Conservation (phyloP, 176 grass and related monocot species). For the Leersia perrieri region DNA sequence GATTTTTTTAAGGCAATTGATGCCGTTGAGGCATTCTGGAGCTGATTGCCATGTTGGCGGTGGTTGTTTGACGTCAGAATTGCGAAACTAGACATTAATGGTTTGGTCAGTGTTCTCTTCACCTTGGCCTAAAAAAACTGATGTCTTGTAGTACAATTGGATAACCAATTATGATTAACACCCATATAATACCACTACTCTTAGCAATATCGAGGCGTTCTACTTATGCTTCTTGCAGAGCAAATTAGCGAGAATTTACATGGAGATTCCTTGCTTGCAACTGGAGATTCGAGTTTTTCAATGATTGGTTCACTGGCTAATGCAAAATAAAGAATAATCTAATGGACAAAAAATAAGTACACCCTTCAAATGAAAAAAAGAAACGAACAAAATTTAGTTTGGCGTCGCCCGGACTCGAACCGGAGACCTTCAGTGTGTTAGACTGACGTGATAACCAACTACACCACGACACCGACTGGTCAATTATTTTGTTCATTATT, state of each 20-base stretch:
- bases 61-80: too few species aligned
- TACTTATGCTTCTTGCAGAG: too few species aligned
- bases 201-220: background rate
- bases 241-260: too few species aligned
- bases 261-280: too few species aligned
- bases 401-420: background rate
- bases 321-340: too few species aligned
- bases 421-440: slow-evolving; percentile 61
- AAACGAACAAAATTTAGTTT: too few species aligned
- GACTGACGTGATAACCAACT: slow-evolving; percentile 99
- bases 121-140: background rate
- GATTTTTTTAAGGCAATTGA: background rate
- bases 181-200: background rate
- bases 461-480: slow-evolving; percentile 99
- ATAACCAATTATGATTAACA: background rate
- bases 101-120: background rate
- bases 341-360: too few species aligned
- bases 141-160: background rate
- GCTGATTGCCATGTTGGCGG: background rate
- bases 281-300: too few species aligned
- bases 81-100: background rate
- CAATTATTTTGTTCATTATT: too few species aligned
- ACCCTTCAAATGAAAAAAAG: too few species aligned
- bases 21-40: background rate
- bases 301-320: too few species aligned